Percentiles rank a stretch among this genome's conserved stretches.
Conservation (phyloP, 805 yeast genomes). For the Hanseniaspora jakobsenii region DNA sequence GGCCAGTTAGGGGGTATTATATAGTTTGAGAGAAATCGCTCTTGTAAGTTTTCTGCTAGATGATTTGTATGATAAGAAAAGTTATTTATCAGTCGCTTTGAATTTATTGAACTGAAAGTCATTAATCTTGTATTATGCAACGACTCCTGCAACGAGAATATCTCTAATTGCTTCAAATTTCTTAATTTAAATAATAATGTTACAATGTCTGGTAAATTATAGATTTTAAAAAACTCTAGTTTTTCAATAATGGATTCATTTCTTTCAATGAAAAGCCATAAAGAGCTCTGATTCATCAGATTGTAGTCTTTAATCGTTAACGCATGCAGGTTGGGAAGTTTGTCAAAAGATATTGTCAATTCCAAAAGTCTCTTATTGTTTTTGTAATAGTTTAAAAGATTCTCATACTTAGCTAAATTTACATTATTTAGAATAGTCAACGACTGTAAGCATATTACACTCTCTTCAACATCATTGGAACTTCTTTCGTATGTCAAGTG, state of each 20-base stretch:
- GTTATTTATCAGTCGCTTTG: background rate
- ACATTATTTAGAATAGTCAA: background rate
- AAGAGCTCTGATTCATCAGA: background rate
- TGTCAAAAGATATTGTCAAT: slow-evolving; percentile 1
- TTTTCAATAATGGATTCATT: background rate
- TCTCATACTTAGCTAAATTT: background rate
- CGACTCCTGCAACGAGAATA: slow-evolving; percentile 9
- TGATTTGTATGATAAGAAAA: background rate
- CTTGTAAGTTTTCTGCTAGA: background rate
- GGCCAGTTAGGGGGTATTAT: slow-evolving; percentile 8
- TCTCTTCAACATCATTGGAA: too few relatives aligned
- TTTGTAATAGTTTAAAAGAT: background rate
- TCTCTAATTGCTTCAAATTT: slow-evolving; percentile 1
- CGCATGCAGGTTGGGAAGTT: background rate
- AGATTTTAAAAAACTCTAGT: slow-evolving; percentile 3
- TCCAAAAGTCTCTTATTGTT: slow-evolving; percentile 1
- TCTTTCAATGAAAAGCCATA: background rate
- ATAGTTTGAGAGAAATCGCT: slow-evolving; percentile 4
- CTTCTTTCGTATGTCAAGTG: background rate
- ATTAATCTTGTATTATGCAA: background rate
- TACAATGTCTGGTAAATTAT: background rate
- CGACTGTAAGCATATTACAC: background rate
- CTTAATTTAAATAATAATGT: slow-evolving; percentile 2
- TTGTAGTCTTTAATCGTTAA: slow-evolving; percentile 1
- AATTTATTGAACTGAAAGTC: slow-evolving; percentile 2